A percentile compares a stretch with the other conserved stretches of the same genome.
These are phyloP conservation scores for Lentinula raphanica DNA, from an alignment of 768 basidiomycete species.

Conservation along the genomic window DNA sequence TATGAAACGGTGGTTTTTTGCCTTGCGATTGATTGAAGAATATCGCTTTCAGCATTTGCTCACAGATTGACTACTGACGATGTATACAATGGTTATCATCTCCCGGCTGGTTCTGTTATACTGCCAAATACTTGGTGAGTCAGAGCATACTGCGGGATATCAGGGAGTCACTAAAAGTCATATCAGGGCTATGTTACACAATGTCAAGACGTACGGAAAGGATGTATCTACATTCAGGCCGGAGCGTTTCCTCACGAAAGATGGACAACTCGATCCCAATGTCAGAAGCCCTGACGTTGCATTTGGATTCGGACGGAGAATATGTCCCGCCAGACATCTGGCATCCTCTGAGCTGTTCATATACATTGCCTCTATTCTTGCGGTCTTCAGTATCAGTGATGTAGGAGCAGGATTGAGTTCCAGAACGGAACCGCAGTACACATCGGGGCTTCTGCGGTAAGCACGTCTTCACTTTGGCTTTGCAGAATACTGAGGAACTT, in stretches of 20 bases:
- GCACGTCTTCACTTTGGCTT: neutral
- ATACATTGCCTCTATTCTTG: conserved; percentile 7
- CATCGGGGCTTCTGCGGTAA: conserved; percentile 6
- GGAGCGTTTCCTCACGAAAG: conserved; percentile 29
- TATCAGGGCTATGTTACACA: conserved; percentile 33
- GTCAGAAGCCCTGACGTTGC: conserved; percentile 26
- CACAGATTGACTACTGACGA: conserved; percentile 19
- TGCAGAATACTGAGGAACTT: neutral
- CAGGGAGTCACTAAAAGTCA: no score
- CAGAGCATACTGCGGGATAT: no score
- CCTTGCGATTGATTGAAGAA: neutral
- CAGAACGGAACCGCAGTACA: neutral
- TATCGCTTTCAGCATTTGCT: conserved; percentile 11
- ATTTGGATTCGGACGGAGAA: conserved; percentile 32
- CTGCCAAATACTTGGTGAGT: conserved; percentile 20
- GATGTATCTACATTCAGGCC: conserved; percentile 31
- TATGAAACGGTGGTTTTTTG: neutral
- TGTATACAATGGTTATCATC: conserved; percentile 20
- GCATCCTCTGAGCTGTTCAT: conserved; percentile 7
- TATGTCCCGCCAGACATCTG: conserved; percentile 10
- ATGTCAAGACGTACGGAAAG: conserved; percentile 25
- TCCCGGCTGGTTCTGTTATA: conserved; percentile 20
- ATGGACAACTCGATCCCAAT: conserved; percentile 22
- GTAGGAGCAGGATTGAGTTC: neutral
- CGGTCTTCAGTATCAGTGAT: conserved; percentile 2